Conservation (phyloP, 148 eudicot species). For the Rheum nobile region DNA sequence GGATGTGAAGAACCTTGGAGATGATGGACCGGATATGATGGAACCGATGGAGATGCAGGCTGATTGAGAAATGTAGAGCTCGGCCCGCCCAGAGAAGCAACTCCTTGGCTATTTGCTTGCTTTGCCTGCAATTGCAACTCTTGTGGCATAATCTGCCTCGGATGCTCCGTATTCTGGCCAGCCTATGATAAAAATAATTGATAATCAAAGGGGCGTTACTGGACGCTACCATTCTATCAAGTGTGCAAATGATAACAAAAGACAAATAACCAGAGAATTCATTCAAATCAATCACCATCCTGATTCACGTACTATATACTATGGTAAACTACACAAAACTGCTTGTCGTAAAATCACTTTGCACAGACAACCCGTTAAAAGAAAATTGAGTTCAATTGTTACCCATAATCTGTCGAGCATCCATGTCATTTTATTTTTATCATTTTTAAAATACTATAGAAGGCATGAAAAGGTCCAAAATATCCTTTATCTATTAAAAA, state of each 20-base stretch:
- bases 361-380: neutral
- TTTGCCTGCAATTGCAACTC: constrained; percentile 53
- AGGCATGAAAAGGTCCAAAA: neutral
- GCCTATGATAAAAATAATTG: constrained; percentile 27
- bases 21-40: constrained; percentile 42
- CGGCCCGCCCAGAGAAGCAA: constrained; percentile 32
- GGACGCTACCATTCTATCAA: neutral
- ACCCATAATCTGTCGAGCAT: neutral
- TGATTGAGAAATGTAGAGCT: constrained; percentile 45
- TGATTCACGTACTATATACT: neutral
- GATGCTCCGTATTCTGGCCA: constrained; percentile 59
- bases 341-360: neutral
- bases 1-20: constrained; percentile 47
- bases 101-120: constrained; percentile 43
- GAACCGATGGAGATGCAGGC: constrained; percentile 37
- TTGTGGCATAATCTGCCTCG: constrained; percentile 44
- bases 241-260: neutral
- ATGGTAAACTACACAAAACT: neutral
- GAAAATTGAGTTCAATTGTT: neutral
- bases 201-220: neutral
- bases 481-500: neutral
- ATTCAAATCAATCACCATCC: neutral
- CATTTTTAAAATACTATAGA: neutral
- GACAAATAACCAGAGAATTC: neutral
- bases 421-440: neutral